Percentiles rank a stretch among this genome's conserved stretches.
These are phyloP conservation scores for Fusarium buharicum DNA, from an alignment of 2,329 filamentous ascomycete genomes.

Conservation along the genomic window DNA sequence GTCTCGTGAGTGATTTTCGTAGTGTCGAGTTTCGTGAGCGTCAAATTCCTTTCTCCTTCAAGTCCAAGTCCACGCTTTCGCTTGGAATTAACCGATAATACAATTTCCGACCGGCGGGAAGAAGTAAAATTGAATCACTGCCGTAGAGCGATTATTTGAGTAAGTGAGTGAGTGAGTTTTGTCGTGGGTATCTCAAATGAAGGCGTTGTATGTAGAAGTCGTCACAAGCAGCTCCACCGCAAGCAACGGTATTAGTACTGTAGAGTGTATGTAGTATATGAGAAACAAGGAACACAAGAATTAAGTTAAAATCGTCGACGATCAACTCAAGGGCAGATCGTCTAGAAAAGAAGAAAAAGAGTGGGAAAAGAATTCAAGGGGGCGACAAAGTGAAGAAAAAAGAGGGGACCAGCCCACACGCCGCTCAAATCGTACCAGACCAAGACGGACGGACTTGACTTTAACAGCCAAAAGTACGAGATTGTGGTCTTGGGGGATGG, in stretches of 20 bases:
- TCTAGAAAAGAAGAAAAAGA: slow-evolving; percentile 23
- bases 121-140: slow-evolving; percentile 20
- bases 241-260: slow-evolving; percentile 1
- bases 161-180: slow-evolving; percentile 4
- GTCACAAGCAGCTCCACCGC: slow-evolving; percentile 18
- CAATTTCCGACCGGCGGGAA: slow-evolving; percentile 37
- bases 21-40: slow-evolving; percentile 12
- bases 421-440: slow-evolving; percentile 44
- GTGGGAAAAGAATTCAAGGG: slow-evolving; percentile 19
- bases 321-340: slow-evolving; percentile 31
- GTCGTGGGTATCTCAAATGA: slow-evolving; percentile 27
- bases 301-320: slow-evolving; percentile 24
- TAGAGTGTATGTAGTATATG: slow-evolving; percentile 1
- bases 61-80: slow-evolving; percentile 6
- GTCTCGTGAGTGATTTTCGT: slow-evolving; percentile 11
- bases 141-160: slow-evolving; percentile 6
- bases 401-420: slow-evolving; percentile 44
- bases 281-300: slow-evolving; percentile 16
- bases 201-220: background rate
- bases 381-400: slow-evolving; percentile 22
- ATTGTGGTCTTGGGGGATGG: slow-evolving; percentile 10
- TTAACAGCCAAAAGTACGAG: slow-evolving; percentile 30
- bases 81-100: slow-evolving; percentile 7
- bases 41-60: slow-evolving; percentile 3
- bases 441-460: slow-evolving; percentile 35